Evolutionary conservation across 2,329 filamentous ascomycete genomes (phyloP).

Genomic region (Pyricularia sp.): DNA sequence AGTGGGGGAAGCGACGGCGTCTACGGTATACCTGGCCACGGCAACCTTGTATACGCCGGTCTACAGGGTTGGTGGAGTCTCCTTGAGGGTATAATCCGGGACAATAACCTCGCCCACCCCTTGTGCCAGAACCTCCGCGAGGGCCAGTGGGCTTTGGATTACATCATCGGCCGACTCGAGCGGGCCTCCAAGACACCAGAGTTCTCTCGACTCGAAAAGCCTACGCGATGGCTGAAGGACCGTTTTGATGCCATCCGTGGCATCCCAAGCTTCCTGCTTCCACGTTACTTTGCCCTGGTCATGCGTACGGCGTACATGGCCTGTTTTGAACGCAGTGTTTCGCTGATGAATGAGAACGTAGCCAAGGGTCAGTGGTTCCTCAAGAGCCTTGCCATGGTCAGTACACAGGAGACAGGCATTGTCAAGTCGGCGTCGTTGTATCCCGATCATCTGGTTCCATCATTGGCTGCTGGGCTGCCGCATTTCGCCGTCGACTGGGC

Average conservation of each 20-base stretch:
- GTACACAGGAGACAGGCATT: constrained; percentile 77
- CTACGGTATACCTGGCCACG: constrained; percentile 75
- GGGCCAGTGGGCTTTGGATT: constrained; percentile 87
- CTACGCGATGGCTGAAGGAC: constrained; percentile 66
- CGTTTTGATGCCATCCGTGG: constrained; percentile 76
- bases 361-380: constrained; percentile 77
- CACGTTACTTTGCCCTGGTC: constrained; percentile 84
- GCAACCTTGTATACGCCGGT: constrained; percentile 82
- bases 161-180: constrained; percentile 66
- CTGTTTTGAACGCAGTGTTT: constrained; percentile 63
- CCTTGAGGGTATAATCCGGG: constrained; percentile 66
- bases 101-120: constrained; percentile 87
- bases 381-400: constrained; percentile 80
- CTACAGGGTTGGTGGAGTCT: constrained; percentile 99
- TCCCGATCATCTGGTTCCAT: constrained; percentile 72
- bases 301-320: constrained; percentile 80
- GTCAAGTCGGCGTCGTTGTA: constrained; percentile 86
- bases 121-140: constrained; percentile 86
- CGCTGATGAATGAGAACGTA: constrained; percentile 66
- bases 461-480: constrained; percentile 79
- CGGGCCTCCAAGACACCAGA: constrained; percentile 50
- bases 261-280: constrained; percentile 79
- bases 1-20: constrained; percentile 73
- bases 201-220: constrained; percentile 48
- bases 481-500: constrained; percentile 94